phyloP scores from a whole-genome alignment of 495 filamentous ascomycete genomes.

The Letharia columbiana region DNA sequence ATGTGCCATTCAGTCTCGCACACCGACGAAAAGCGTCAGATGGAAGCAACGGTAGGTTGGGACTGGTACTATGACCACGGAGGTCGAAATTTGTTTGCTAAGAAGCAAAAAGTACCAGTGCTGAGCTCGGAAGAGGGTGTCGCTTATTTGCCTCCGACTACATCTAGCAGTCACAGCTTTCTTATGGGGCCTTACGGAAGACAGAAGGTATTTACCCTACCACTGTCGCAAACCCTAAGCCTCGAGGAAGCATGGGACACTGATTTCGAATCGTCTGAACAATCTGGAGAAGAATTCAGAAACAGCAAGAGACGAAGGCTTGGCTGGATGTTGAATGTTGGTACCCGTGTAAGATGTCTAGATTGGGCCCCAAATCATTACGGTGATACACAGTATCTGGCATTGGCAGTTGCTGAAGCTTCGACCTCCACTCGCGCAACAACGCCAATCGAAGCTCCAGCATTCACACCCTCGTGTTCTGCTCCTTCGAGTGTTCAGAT shows the following conservation, averaged over 20 bases:
- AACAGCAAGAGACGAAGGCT: slow-evolving; percentile 30
- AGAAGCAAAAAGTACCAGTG: slow-evolving; percentile 31
- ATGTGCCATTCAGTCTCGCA: slow-evolving; percentile 38
- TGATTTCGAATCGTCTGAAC: slow-evolving; percentile 12
- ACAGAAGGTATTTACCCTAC: slow-evolving; percentile 37
- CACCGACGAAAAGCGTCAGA: slow-evolving; percentile 34
- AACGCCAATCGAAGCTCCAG: slow-evolving; percentile 30
- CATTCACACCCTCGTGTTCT: slow-evolving; percentile 40
- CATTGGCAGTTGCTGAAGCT: slow-evolving; percentile 38
- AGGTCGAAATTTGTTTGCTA: slow-evolving; percentile 32
- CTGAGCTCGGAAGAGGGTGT: slow-evolving; percentile 28
- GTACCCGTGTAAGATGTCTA: slow-evolving; percentile 41
- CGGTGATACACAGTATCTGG: slow-evolving; percentile 47
- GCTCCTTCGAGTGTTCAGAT: slow-evolving; percentile 49
- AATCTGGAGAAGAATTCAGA: slow-evolving; percentile 8
- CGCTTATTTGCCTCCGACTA: slow-evolving; percentile 36
- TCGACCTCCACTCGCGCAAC: slow-evolving; percentile 30
- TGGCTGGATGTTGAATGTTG: slow-evolving; percentile 53
- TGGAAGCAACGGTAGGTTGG: slow-evolving; percentile 43
- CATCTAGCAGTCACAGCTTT: slow-evolving; percentile 34
- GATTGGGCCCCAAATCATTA: slow-evolving; percentile 52
- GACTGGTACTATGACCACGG: slow-evolving; percentile 46
- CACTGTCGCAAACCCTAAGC: slow-evolving; percentile 34
- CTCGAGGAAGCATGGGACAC: slow-evolving; percentile 39
- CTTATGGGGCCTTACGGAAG: slow-evolving; percentile 44